Evolutionary conservation across 306 rosid species (phyloP), one percentile per base, ranked within the genome.

Genomic region (Fagus crenata): DNA sequence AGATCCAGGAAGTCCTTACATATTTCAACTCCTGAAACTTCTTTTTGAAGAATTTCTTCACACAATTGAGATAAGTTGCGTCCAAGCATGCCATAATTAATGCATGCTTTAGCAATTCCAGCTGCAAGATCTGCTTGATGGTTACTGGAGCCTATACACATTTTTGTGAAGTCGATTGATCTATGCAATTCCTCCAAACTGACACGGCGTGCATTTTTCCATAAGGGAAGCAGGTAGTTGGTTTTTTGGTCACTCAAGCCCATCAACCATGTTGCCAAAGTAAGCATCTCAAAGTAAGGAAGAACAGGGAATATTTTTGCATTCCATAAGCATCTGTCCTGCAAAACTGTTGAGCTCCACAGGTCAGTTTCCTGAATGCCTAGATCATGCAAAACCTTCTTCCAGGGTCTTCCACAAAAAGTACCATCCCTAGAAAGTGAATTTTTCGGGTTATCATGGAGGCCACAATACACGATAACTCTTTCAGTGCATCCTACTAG

Each of bases 71-170:
- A 89, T 61, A 95, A 84, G 84, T 94, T 95, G 76, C 96, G 92
- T 17, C 98, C 98, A 69, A 92, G 85, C 91, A 95, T 87, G 75
- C 98, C 98, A 86, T 90, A 92, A 72, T 73, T 85, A 63, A 92
- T 87, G 87, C 97, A 95, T 49, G 98, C 95, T 87, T 88, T 89
- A 56, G 91, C 97, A 32, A 95, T 88, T 82, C 90, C 97, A 70
- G 90, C 91, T 46, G 97, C 97, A 76, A 94, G 93, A 82, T 90
- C 95, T 49, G 96, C 93, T 87, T 92, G 98, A 84, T 92, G 98
- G 82, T 89, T 77, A 78, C 89, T 83, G 68, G 97, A 92, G 81
- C 87, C 89, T 15, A 22, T 63, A 82, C 98, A 94, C 91, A 94
- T 88, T 72, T 71, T 83, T 77, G 93, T 81, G 85, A 90, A 94